Conservation (phyloP, 2,329 filamentous ascomycete species). For the Xylogone sp. region DNA sequence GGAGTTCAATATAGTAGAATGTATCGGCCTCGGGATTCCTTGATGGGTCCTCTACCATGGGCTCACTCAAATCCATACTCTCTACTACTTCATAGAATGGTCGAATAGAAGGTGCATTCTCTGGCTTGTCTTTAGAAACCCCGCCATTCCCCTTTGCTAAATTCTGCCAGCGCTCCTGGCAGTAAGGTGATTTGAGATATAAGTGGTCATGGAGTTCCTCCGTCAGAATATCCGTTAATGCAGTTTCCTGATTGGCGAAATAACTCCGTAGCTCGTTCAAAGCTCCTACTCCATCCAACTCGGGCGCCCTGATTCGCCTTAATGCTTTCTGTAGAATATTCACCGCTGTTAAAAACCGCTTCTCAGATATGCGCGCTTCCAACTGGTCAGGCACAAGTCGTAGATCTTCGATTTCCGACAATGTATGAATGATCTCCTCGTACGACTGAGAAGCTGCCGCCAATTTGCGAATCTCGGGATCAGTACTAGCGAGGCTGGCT, state of each 20-base stretch:
- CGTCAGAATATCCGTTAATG: slow-evolving; percentile 90
- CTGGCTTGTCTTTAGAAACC: slow-evolving; percentile 36
- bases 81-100: slow-evolving; percentile 60
- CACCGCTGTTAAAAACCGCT: slow-evolving; percentile 88
- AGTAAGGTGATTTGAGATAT: slow-evolving; percentile 97
- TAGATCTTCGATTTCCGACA: slow-evolving; percentile 83
- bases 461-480: slow-evolving; percentile 87
- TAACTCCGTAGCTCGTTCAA: slow-evolving; percentile 83
- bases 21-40: slow-evolving; percentile 95
- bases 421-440: slow-evolving; percentile 79
- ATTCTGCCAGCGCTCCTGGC: slow-evolving; percentile 90
- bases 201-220: slow-evolving; percentile 96
- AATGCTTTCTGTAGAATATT: slow-evolving; percentile 87
- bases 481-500: slow-evolving; percentile 74
- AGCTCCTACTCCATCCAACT: slow-evolving; percentile 87
- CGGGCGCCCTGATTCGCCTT: slow-evolving; percentile 77
- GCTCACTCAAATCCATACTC: slow-evolving; percentile 53
- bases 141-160: slow-evolving; percentile 65
- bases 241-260: slow-evolving; percentile 86
- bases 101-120: slow-evolving; percentile 35
- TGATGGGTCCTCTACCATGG: slow-evolving; percentile 78
- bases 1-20: slow-evolving; percentile 84
- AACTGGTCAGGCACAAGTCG: slow-evolving; percentile 87
- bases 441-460: slow-evolving; percentile 86
- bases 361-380: slow-evolving; percentile 93